Percentiles rank a stretch among this genome's conserved stretches.
phyloP scores from a whole-genome alignment of 441 rosid genomes.

The Erodium moschatum region DNA sequence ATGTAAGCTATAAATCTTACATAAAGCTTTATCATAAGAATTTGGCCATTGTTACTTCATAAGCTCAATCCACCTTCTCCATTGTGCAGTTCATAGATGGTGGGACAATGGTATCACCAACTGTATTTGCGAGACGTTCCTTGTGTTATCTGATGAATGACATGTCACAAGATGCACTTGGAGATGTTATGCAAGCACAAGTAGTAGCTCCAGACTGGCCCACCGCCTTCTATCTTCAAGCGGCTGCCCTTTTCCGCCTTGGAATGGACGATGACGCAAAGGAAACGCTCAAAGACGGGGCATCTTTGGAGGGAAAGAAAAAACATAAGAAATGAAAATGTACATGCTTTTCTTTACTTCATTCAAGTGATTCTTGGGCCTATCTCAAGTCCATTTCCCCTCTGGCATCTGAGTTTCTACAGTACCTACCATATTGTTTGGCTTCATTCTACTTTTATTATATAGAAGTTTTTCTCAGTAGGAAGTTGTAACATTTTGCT shows the following conservation, averaged over 20 bases:
- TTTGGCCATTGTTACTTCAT: background rate
- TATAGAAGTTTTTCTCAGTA: background rate
- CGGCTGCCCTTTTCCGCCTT: conserved; percentile 84
- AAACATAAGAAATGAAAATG: conserved; percentile 50
- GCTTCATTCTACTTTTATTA: background rate
- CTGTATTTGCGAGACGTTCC: conserved; percentile 80
- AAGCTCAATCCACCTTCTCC: background rate
- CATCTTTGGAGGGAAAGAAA: conserved; percentile 64
- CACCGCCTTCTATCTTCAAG: conserved; percentile 80
- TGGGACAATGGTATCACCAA: conserved; percentile 87
- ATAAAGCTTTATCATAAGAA: too few species aligned
- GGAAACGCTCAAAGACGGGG: conserved; percentile 82
- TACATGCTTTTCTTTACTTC: conserved; percentile 30
- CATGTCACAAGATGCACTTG: conserved; percentile 87
- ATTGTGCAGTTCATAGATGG: conserved; percentile 66
- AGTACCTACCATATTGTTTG: conserved; percentile 19
- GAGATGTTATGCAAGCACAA: conserved; percentile 94
- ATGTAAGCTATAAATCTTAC: conserved; percentile 33
- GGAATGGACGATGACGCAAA: conserved; percentile 87
- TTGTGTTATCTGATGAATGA: conserved; percentile 69
- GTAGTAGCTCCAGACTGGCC: conserved; percentile 84
- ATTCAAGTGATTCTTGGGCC: conserved; percentile 22
- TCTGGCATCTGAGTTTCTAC: conserved; percentile 18
- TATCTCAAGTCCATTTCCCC: conserved; percentile 17
- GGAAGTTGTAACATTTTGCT: background rate